phyloP scores from a whole-genome alignment of 2,329 filamentous ascomycete species.

The Sporothrix variecibatus region DNA sequence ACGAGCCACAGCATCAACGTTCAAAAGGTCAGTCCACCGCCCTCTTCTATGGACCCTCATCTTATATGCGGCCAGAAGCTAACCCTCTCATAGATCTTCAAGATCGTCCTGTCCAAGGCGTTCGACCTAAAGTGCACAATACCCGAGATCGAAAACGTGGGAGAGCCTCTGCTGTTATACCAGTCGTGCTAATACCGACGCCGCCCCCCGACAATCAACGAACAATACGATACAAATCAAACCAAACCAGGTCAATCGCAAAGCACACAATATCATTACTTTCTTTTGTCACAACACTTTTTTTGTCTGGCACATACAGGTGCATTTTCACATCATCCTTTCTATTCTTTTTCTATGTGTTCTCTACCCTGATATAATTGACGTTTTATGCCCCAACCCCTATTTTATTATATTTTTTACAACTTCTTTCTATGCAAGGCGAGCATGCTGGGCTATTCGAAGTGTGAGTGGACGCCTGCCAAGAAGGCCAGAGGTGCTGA shows the following conservation, averaged over 20 bases:
- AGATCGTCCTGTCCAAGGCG: constrained; percentile 97
- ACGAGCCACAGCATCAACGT: constrained; percentile 99
- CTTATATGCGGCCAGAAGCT: not conserved
- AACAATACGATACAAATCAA: not conserved
- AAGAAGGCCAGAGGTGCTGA: not conserved
- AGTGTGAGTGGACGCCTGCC: not conserved
- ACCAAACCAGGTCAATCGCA: not conserved
- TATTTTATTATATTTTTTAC: constrained; percentile 15
- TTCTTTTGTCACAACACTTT: constrained; percentile 14
- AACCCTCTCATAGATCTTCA: constrained; percentile 76
- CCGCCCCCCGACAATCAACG: not conserved
- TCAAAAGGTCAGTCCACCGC: constrained; percentile 69
- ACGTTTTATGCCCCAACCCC: constrained; percentile 15
- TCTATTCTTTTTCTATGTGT: constrained; percentile 8
- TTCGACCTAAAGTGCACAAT: constrained; percentile 99
- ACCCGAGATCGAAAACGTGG: constrained; percentile 96
- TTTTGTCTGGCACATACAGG: constrained; percentile 14
- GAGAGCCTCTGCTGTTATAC: constrained; percentile 92
- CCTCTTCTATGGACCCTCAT: not conserved
- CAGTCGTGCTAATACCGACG: constrained; percentile 55
- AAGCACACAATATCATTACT: not conserved
- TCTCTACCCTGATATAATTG: constrained; percentile 18
- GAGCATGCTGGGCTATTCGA: not conserved
- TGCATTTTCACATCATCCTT: not conserved
- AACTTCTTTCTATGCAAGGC: not conserved